phyloP scores from a whole-genome alignment of 2,329 filamentous ascomycete genomes.

The Paradendryphiella salina region DNA sequence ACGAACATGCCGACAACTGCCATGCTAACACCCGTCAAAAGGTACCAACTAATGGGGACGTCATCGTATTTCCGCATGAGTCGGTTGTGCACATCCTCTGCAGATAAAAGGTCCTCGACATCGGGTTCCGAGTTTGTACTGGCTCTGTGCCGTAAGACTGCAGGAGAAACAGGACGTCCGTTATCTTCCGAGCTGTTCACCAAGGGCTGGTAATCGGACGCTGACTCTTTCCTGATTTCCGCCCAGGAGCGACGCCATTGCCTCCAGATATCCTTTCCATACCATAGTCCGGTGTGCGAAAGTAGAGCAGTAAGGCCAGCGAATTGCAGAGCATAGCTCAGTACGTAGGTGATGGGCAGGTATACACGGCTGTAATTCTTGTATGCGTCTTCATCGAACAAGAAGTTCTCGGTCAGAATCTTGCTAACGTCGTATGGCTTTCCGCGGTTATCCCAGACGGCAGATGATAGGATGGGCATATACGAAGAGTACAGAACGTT shows the following conservation, averaged over 20 bases:
- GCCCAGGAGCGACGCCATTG: slow-evolving; percentile 72
- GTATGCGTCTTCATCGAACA: slow-evolving; percentile 78
- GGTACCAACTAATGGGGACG: slow-evolving; percentile 80
- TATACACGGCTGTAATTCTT: slow-evolving; percentile 81
- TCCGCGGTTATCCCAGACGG: slow-evolving; percentile 84
- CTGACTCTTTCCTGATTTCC: slow-evolving; percentile 56
- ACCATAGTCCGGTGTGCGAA: slow-evolving; percentile 82
- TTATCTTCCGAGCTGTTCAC: slow-evolving; percentile 42
- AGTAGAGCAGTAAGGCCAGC: slow-evolving; percentile 77
- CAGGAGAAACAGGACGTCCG: slow-evolving; percentile 26
- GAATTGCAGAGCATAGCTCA: slow-evolving; percentile 86
- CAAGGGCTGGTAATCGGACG: slow-evolving; percentile 42
- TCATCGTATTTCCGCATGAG: slow-evolving; percentile 83
- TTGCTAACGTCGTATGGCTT: slow-evolving; percentile 78
- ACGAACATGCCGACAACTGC: slow-evolving; percentile 78
- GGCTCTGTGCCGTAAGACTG: slow-evolving; percentile 22
- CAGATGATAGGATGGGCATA: slow-evolving; percentile 81
- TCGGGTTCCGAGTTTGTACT: slow-evolving; percentile 45
- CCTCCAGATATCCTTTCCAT: slow-evolving; percentile 77
- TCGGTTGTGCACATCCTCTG: slow-evolving; percentile 81
- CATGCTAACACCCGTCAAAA: slow-evolving; percentile 75
- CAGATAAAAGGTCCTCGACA: slow-evolving; percentile 61
- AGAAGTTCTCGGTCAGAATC: slow-evolving; percentile 75
- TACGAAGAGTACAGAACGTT: slow-evolving; percentile 81
- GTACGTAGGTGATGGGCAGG: slow-evolving; percentile 81